Evolutionary conservation across 179 eudicot species (phyloP).

Genomic region (Sideroxylon spinosum): DNA sequence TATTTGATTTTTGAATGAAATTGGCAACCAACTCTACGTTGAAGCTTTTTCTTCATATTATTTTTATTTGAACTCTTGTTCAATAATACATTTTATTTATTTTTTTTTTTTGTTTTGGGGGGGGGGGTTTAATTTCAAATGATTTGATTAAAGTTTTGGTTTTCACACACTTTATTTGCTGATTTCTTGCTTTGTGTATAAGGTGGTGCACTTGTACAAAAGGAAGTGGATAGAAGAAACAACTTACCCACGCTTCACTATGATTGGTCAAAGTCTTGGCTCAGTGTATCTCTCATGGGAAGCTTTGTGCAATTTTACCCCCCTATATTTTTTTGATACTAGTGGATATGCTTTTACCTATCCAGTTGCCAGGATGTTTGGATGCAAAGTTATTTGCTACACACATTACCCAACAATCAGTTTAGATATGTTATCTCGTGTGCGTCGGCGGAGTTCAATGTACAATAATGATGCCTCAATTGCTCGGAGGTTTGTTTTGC

Average conservation of each 20-base stretch:
- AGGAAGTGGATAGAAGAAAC: slow-evolving; percentile 96
- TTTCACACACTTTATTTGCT: slow-evolving; percentile 8
- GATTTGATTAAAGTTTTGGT: not conserved
- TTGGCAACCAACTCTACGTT: not conserved
- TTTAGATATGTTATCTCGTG: slow-evolving; percentile 91
- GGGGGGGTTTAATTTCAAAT: not conserved
- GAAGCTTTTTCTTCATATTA: not conserved
- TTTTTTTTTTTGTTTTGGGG: too few species aligned
- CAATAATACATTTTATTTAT: not conserved
- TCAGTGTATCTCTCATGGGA: slow-evolving; percentile 91
- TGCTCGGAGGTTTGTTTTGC: slow-evolving; percentile 62
- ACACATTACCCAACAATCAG: slow-evolving; percentile 98
- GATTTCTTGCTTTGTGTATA: slow-evolving; percentile 3
- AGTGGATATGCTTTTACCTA: slow-evolving; percentile 97
- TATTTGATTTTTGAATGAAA: not conserved
- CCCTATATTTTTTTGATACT: slow-evolving; percentile 72
- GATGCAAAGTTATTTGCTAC: slow-evolving; percentile 87
- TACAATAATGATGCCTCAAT: slow-evolving; percentile 73
- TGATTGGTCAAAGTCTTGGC: slow-evolving; percentile 95
- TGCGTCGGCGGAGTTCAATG: slow-evolving; percentile 67
- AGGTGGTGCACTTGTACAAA: slow-evolving; percentile 83
- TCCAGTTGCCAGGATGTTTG: slow-evolving; percentile 88
- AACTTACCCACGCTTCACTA: slow-evolving; percentile 92
- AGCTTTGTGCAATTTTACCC: slow-evolving; percentile 78
- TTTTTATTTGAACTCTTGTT: not conserved